Evolutionary conservation across 257 asterid genomes (phyloP), one percentile per base, ranked within the genome.

Genomic region (Salvia miltiorrhiza): DNA sequence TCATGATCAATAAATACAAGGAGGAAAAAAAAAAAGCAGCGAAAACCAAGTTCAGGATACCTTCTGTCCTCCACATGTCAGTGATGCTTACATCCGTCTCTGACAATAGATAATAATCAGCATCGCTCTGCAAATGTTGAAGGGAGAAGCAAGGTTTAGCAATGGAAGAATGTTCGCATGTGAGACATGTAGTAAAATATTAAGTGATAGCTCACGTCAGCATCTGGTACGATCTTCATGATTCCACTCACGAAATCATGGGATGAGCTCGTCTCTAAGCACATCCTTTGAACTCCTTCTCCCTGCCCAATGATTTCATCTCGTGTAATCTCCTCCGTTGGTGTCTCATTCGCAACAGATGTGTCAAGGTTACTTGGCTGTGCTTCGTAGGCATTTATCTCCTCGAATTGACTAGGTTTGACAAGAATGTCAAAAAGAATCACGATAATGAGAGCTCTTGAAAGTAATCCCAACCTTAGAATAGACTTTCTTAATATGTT

Each of bases 151-250:
- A 41, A 9, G 6, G 43, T 49, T 66, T 20, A 67, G 41, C 17
- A 11, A 54, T n/a, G 52, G 30, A 35, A 37, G 43, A 37, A 37
- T 37, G 43, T 8, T 1, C 9, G 43, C 9, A 37, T 37, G 43
- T 37, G 35, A 2, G 4, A 30, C 4, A 6, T 30, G 43, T 37
- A 8, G 12, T 37, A 37, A 2, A 7, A 2, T 2, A 37, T 8
- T 19, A 48, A 48, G 47, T 30, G 59, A 56, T 19, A 75, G 76
- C 97, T 89, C 77, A 89, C 97, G 73, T 89, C 86, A 67, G 83
- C 88, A 24, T 89, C 89, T 19, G 97, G 95, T 59, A 83, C 83
- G 44, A 91, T 86, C 73, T 85, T 89, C 92, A 83, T 78, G 69
- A 92, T 87, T 63, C 93, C 95, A 56, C 76, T 76, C 65, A 73